Percentiles rank a stretch among this genome's conserved stretches.
These are phyloP conservation scores for Osmanthus fragrans DNA, from an alignment of 257 asterid genomes.

Conservation along the genomic window DNA sequence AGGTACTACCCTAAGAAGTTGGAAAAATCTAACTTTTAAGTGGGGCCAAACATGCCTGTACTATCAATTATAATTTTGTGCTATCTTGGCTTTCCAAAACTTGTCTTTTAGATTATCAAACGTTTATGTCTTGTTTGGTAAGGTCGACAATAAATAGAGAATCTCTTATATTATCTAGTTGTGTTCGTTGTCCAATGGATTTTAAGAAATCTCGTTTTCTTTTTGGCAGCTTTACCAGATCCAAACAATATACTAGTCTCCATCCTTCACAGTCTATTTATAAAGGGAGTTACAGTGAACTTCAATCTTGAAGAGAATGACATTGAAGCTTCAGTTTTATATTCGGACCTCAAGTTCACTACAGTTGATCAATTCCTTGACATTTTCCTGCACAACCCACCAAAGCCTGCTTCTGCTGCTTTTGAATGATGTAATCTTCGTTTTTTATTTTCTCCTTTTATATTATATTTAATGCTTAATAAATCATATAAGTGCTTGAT, in stretches of 20 bases:
- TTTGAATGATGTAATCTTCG: constrained; percentile 21
- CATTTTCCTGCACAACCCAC: constrained; percentile 43
- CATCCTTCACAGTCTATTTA: constrained; percentile 41
- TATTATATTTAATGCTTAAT: background rate
- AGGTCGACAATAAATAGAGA: background rate
- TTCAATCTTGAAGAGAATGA: constrained; percentile 33
- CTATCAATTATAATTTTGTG: background rate
- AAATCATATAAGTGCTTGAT: too few relatives aligned
- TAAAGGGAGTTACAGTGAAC: constrained; percentile 39
- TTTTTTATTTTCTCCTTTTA: too few relatives aligned
- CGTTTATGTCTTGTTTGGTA: background rate
- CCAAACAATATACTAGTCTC: constrained; percentile 51
- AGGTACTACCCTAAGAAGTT: too few relatives aligned
- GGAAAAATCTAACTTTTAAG: too few relatives aligned
- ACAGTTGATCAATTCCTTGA: constrained; percentile 41
- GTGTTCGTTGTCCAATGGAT: too few relatives aligned
- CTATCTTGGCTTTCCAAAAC: too few relatives aligned
- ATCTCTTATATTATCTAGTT: too few relatives aligned
- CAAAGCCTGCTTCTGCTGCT: constrained; percentile 36
- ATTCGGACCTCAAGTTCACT: constrained; percentile 33
- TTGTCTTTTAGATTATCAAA: background rate
- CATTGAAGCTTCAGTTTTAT: constrained; percentile 40
- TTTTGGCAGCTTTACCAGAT: constrained; percentile 35
- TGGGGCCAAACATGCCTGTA: background rate
- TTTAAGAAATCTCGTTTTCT: too few relatives aligned